phyloP scores from a whole-genome alignment of 495 filamentous ascomycete genomes.

The Penicillium pulvis region DNA sequence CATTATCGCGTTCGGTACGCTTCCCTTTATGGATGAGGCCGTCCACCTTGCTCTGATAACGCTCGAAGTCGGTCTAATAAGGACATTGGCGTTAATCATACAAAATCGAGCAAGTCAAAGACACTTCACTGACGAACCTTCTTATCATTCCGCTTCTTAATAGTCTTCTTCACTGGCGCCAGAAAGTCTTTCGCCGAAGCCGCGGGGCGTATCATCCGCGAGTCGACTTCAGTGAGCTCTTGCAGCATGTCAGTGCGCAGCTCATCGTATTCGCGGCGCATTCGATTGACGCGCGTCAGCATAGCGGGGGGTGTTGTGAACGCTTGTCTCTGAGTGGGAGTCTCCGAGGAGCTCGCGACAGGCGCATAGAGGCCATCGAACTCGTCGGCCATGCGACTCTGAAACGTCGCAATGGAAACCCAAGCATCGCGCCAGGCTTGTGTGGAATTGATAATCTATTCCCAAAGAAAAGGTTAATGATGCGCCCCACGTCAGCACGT shows the following conservation, averaged over 20 bases:
- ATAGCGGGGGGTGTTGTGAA: conserved; percentile 62
- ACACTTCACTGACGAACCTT: conserved; percentile 51
- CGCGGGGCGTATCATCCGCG: conserved; percentile 71
- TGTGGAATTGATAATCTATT: conserved; percentile 77
- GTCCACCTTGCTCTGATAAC: conserved; percentile 72
- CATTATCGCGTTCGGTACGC: conserved; percentile 76
- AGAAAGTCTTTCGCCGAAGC: conserved; percentile 70
- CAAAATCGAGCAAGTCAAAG: background rate
- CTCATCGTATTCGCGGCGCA: conserved; percentile 73
- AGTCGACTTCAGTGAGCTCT: conserved; percentile 74
- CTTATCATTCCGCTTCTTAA: conserved; percentile 89
- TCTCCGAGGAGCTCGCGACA: conserved; percentile 66
- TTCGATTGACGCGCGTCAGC: conserved; percentile 64
- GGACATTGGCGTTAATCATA: background rate
- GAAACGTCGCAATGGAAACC: conserved; percentile 70
- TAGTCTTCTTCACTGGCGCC: conserved; percentile 79
- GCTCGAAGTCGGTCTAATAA: conserved; percentile 74
- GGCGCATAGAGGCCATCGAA: conserved; percentile 82
- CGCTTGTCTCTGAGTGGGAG: conserved; percentile 50
- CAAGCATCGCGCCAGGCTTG: conserved; percentile 86
- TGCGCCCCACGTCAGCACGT: conserved; percentile 8
- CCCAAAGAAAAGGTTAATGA: conserved; percentile 7
- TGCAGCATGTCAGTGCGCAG: conserved; percentile 72
- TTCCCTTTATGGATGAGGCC: conserved; percentile 70
- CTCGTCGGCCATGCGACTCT: conserved; percentile 68